These are phyloP conservation scores for Cryphonectria nitschkei DNA, from an alignment of 2,329 filamentous ascomycete species.

Conservation along the genomic window DNA sequence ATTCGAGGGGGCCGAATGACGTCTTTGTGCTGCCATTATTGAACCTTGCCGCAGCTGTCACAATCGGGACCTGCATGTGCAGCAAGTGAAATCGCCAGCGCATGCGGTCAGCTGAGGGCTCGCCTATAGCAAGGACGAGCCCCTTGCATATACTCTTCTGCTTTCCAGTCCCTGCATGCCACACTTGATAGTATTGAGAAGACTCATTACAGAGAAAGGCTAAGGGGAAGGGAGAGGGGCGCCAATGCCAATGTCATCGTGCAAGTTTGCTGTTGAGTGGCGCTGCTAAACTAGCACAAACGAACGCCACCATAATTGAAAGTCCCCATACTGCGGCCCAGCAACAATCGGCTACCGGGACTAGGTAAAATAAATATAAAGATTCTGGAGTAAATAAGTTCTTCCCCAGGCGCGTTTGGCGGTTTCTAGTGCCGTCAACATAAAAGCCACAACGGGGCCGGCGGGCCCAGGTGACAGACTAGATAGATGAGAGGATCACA, in stretches of 20 bases:
- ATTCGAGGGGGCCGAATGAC: not conserved
- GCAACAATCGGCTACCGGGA: not conserved
- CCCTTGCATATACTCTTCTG: not conserved
- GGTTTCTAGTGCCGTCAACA: not conserved
- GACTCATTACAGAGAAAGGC: not conserved
- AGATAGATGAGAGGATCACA: not conserved
- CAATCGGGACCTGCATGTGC: not conserved
- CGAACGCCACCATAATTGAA: not conserved
- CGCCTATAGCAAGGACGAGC: not conserved
- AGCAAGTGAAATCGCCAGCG: not conserved
- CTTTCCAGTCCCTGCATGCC: not conserved
- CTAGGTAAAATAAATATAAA: not conserved
- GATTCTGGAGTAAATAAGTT: not conserved
- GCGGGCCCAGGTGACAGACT: not conserved
- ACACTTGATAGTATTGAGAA: not conserved
- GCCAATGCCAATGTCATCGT: not conserved
- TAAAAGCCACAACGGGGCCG: not conserved
- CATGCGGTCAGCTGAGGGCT: not conserved
- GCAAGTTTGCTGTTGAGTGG: not conserved
- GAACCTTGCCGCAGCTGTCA: slow-evolving; percentile 1
- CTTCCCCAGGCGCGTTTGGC: not conserved
- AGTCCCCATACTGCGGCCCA: not conserved
- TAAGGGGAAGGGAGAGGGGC: not conserved
- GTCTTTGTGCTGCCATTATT: not conserved
- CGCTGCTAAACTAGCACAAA: not conserved